Conservation (phyloP, 2,329 filamentous ascomycete genomes). For the Fusarium sacchari region DNA sequence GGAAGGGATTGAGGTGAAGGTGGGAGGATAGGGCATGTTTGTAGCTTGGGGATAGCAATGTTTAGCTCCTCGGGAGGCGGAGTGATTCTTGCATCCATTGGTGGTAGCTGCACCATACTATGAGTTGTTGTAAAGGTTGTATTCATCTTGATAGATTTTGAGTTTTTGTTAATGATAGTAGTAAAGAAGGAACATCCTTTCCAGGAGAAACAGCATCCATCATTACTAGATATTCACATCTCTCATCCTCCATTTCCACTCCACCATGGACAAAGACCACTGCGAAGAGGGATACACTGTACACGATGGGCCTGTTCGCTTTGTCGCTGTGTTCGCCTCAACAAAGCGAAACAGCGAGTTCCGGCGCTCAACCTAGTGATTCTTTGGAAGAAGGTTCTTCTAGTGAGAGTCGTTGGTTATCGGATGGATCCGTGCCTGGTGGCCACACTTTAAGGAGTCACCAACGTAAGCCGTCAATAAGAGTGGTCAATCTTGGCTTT, state of each 20-base stretch:
- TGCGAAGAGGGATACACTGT: constrained; percentile 13
- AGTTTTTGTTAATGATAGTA: constrained; percentile 3
- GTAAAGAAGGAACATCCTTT: not conserved
- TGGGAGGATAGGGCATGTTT: constrained; percentile 9
- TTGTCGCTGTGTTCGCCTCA: constrained; percentile 27
- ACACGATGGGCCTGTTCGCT: constrained; percentile 23
- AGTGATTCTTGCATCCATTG: constrained; percentile 34
- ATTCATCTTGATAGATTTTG: constrained; percentile 26
- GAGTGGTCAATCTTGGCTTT: constrained; percentile 3
- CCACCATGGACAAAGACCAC: constrained; percentile 17
- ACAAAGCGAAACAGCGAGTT: constrained; percentile 37
- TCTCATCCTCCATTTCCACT: not conserved
- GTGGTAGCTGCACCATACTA: constrained; percentile 17
- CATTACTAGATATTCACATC: constrained; percentile 29
- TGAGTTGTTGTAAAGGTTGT: constrained; percentile 13
- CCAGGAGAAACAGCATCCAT: constrained; percentile 1
- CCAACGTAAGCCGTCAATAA: constrained; percentile 18
- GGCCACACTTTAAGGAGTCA: constrained; percentile 17
- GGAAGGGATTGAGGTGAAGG: constrained; percentile 14
- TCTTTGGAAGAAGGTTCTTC: constrained; percentile 10
- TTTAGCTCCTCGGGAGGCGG: constrained; percentile 29
- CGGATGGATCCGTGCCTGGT: constrained; percentile 25
- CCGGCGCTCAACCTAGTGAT: not conserved
- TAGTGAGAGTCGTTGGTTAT: constrained; percentile 24
- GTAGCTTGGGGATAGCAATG: constrained; percentile 8